phyloP scores from a whole-genome alignment of 352 stramenopile species.

The Phytophthora pinifolia region DNA sequence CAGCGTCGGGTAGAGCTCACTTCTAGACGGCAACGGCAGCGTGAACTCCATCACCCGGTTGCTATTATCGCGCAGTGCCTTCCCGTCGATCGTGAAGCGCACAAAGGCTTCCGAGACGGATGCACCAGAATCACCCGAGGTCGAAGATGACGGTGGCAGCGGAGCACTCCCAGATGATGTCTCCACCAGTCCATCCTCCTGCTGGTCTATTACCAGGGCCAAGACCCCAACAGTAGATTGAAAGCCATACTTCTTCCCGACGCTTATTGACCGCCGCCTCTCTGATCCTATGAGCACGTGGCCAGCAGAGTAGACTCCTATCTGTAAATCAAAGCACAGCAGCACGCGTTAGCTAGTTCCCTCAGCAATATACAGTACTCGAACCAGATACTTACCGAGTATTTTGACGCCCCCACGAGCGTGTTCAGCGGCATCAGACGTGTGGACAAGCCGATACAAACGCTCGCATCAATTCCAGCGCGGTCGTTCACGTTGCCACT shows the following conservation, averaged over 20 bases:
- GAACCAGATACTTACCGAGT: conserved; percentile 55
- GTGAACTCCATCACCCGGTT: conserved; percentile 60
- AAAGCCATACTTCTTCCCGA: conserved; percentile 54
- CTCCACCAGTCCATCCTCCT: conserved; percentile 17
- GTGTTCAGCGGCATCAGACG: conserved; percentile 77
- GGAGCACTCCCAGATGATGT: conserved; percentile 6
- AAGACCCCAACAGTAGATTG: conserved; percentile 79
- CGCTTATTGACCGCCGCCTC: conserved; percentile 52
- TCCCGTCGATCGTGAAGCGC: conserved; percentile 75
- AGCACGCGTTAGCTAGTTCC: conserved; percentile 7
- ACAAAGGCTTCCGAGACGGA: conserved; percentile 50
- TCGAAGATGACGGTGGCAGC: conserved; percentile 11
- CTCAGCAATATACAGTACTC: not conserved
- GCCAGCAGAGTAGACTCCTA: conserved; percentile 81
- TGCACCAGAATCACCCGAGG: conserved; percentile 14
- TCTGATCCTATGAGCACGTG: conserved; percentile 72
- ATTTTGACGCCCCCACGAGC: conserved; percentile 72
- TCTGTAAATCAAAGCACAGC: conserved; percentile 32
- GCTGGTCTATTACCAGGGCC: conserved; percentile 51
- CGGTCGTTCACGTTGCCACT: conserved; percentile 14
- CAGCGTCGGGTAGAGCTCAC: conserved; percentile 82
- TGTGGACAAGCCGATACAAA: conserved; percentile 81
- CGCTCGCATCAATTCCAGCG: conserved; percentile 53
- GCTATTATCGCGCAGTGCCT: conserved; percentile 53
- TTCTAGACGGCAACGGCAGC: conserved; percentile 54